These are phyloP conservation scores for Pleurotus giganteus DNA, from an alignment of 768 basidiomycete genomes.

Conservation along the genomic window DNA sequence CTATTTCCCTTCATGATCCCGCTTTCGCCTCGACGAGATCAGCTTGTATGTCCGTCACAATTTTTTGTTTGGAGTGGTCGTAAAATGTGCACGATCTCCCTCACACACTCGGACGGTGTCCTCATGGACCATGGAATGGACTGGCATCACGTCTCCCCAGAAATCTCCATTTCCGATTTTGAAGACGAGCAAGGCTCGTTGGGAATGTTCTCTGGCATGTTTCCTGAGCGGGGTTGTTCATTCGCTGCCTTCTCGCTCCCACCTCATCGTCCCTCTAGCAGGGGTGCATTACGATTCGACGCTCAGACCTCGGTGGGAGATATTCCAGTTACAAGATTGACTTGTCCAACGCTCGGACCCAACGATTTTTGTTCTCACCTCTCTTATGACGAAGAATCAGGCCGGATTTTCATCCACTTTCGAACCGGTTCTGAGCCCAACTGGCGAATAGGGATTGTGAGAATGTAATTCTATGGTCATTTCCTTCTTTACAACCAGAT, in stretches of 20 bases:
- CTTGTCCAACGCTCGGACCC: not conserved
- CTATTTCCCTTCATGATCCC: not conserved
- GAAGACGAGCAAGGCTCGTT: not conserved
- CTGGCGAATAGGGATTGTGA: not conserved
- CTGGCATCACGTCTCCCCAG: not conserved
- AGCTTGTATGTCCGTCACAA: not conserved
- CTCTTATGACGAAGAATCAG: slow-evolving; percentile 9
- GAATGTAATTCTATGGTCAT: not conserved
- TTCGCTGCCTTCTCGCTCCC: not conserved
- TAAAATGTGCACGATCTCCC: not conserved
- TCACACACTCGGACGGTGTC: not conserved
- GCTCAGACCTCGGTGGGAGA: not conserved
- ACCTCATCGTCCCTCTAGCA: too few relatives aligned
- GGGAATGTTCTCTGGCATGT: not conserved
- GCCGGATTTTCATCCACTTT: not conserved
- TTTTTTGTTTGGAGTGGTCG: not conserved
- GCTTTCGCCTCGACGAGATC: too few relatives aligned
- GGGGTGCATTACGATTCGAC: not conserved
- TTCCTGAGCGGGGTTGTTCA: not conserved
- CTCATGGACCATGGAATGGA: not conserved
- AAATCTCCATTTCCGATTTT: not conserved
- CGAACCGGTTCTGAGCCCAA: not conserved
- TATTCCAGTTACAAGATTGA: not conserved
- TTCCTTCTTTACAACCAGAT: too few relatives aligned
- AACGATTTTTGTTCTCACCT: not conserved